Base-by-base conservation (phyloP, 306 rosid species). In the Rubus idaeus region DNA sequence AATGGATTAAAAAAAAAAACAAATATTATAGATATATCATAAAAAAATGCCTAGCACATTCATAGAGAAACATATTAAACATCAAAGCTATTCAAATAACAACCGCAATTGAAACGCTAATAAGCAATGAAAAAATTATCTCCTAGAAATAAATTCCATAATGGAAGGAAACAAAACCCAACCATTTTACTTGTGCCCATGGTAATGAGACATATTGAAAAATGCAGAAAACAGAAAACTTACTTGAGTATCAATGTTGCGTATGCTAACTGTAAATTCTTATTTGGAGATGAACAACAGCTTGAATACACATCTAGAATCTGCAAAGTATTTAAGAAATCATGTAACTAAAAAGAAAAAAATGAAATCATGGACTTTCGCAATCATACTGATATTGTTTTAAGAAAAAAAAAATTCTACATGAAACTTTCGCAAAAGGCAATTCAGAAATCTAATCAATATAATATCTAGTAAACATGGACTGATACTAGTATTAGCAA, bases 241-340 rank as follows among this genome's bases (percentile, higher is more conserved):
- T 90, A 92, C 98, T 95, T 95, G 78, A 95, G 90, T 78, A 95
- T 79, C 82, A 92, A 81, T 80, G 98, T 92, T 78, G 98, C 86
- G 80, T 85, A 90, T 17, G 97, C 80, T 77, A 95, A 70, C 75
- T 90, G 96, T 83, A 95, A 69, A 74, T 83, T 86, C 92, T 92
- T 95, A 85, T 92, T 95, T 47, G 97, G 76, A 70, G 97, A 87
- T 52, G 93, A 80, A 89, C 71, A 83, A 82, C 89, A 90, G 78
- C 90, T 83, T 68, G 97, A 95, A 84, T 89, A 95, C 44, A 90
- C 87, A 83, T 95, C 97, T 82, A 95, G 88, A 87, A 95, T 83
- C 98, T 95, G 93, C 88, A 88, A 68, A 45, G 69, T 23, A n/a
- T 65, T 76, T 70, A 75, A 64, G 79, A 73, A 39, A 74, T 26